A percentile compares a stretch with the other conserved stretches of the same genome.
These are phyloP conservation scores for Beta vulgaris DNA, from an alignment of 148 eudicot genomes.

Conservation along the genomic window DNA sequence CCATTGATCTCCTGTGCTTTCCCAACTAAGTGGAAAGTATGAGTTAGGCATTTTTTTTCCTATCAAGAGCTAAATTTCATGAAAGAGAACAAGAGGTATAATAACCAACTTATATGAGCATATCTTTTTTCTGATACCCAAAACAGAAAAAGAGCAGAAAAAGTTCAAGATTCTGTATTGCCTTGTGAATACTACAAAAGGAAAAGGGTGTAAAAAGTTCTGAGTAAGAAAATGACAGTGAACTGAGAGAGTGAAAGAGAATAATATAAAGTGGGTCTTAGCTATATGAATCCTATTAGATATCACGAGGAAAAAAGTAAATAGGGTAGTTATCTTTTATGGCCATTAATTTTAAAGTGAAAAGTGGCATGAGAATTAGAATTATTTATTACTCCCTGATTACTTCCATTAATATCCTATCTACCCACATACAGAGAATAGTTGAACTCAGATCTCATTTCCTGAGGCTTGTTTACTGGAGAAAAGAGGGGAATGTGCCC, in stretches of 20 bases:
- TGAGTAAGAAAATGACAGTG: slow-evolving; percentile 19
- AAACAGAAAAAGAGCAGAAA: not conserved
- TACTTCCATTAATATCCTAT: too few species aligned
- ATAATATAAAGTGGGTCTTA: not conserved
- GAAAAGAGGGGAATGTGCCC: too few species aligned
- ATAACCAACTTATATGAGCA: not conserved
- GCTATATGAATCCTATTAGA: not conserved
- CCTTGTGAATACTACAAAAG: slow-evolving; percentile 17
- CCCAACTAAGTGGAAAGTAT: slow-evolving; percentile 69
- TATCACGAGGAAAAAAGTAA: not conserved
- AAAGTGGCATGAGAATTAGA: too few species aligned
- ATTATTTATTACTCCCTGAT: too few species aligned
- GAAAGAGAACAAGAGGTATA: slow-evolving; percentile 9
- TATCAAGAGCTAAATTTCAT: slow-evolving; percentile 7
- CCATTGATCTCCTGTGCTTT: slow-evolving; percentile 86
- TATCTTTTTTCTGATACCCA: slow-evolving; percentile 3
- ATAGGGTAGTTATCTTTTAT: too few species aligned
- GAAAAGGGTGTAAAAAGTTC: not conserved
- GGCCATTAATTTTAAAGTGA: too few species aligned
- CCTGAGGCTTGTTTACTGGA: too few species aligned
- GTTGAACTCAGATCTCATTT: too few species aligned
- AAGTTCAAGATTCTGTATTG: slow-evolving; percentile 16
- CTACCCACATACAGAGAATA: too few species aligned
- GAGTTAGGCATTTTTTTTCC: slow-evolving; percentile 31
- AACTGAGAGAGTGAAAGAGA: slow-evolving; percentile 6